These are phyloP conservation scores for Lachancea dasiensis DNA, from an alignment of 805 yeast genomes.

Conservation along the genomic window DNA sequence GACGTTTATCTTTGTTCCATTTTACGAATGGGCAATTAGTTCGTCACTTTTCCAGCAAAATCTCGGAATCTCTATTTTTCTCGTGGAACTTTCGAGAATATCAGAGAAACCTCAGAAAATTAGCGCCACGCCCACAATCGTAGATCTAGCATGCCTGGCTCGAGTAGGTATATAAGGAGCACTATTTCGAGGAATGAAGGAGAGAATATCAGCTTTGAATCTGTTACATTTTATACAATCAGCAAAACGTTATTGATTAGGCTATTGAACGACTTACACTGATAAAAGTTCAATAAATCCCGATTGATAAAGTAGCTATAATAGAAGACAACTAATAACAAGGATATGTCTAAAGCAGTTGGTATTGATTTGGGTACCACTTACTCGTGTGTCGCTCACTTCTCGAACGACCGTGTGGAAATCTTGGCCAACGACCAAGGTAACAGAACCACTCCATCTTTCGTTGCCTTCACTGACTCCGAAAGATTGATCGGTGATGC, in stretches of 20 bases:
- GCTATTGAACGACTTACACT: not conserved
- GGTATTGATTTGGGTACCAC: constrained; percentile 96
- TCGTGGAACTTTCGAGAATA: constrained; percentile 4
- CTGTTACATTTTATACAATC: not conserved
- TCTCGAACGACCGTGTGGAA: constrained; percentile 81
- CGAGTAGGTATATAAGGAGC: constrained; percentile 6
- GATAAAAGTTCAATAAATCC: constrained; percentile 1
- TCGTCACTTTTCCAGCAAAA: constrained; percentile 2
- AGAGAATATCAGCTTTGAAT: not conserved
- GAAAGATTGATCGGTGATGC: constrained; percentile 97
- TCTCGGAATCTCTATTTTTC: not conserved
- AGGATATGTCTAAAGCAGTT: constrained; percentile 37
- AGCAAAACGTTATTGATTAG: constrained; percentile 1
- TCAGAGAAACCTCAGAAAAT: constrained; percentile 2
- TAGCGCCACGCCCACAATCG: constrained; percentile 1
- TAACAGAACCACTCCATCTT: constrained; percentile 96
- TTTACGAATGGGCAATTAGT: too few relatives aligned
- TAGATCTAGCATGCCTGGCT: not conserved
- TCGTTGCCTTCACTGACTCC: constrained; percentile 91
- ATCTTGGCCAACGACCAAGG: constrained; percentile 97
- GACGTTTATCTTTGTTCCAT: too few relatives aligned
- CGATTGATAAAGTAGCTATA: not conserved
- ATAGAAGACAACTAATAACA: constrained; percentile 1
- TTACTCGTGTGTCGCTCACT: constrained; percentile 94
- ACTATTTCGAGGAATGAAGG: not conserved